Evolutionary conservation across 108 stramenopile species (phyloP), one percentile per base, ranked within the genome.

Genomic region (Asterionellopsis glacialis): DNA sequence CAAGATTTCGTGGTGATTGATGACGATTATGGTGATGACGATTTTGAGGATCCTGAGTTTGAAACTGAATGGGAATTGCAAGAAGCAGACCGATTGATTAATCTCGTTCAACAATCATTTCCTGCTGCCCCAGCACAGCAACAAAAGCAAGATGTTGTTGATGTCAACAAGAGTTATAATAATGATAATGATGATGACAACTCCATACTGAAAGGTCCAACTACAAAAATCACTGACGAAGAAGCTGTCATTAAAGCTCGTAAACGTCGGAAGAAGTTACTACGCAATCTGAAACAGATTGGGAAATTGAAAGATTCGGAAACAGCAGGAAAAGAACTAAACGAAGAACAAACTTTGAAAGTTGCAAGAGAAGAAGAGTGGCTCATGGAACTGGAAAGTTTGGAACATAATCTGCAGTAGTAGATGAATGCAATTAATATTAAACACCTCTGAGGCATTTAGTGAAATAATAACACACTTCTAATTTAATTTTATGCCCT

Each of bases 351-450:
- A 41, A 25, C 56, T 24, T 65, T 63, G 21, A 82, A 82, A 45
- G 51, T 82, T 19, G 64, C 63, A 0, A 78, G 61, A 41, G 81
- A 82, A 50, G 41, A 55, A 10, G 61, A 65, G 43, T 82, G 77
- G 77, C 58, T 24, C 1, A 40, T 22, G n/a, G 76, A 82, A 47
- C 45, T 82, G 41, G 81, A 82, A 52, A 71, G 69, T 58, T 55
- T 82, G 11, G 78, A 82, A 38, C 81, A 82, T 45, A 82, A 82
- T 70, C 62, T 82, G 55, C 71, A 70, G 60, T 79, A 73, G 38
- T 41, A 41, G 33, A 13, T 18, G 19, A 19, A 24, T 59, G 15
- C 9, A 21, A 42, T 11, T 52, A 16, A n/a, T n/a, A n/a, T n/a
- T n/a, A n/a, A n/a, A n/a, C n/a, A n/a, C n/a, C n/a, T n/a, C n/a